Percentiles rank a stretch among this genome's conserved stretches.
Evolutionary conservation across 2,329 filamentous ascomycete genomes (phyloP).

Genomic region (Phaeoacremonium minimum): DNA sequence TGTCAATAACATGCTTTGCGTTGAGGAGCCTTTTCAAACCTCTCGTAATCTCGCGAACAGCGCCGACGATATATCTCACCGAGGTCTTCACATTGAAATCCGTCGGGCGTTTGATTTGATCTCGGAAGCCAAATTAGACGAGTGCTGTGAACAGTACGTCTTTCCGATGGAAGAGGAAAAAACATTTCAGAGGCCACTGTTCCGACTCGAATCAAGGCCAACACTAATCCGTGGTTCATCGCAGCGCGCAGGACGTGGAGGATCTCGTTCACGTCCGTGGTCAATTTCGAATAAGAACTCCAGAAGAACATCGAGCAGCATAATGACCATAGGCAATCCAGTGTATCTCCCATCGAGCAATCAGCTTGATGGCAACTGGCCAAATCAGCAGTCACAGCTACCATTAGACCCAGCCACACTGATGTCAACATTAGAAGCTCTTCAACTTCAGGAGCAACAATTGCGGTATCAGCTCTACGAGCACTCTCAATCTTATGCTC

Average conservation of each 20-base stretch:
- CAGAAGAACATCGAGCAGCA: slow-evolving; percentile 41
- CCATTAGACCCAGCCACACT: slow-evolving; percentile 47
- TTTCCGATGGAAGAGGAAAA: slow-evolving; percentile 77
- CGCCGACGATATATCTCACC: slow-evolving; percentile 90
- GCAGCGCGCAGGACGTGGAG: slow-evolving; percentile 44
- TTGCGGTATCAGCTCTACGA: slow-evolving; percentile 40
- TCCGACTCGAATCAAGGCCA: slow-evolving; percentile 53
- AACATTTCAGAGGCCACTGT: slow-evolving; percentile 37
- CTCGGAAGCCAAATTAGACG: slow-evolving; percentile 70
- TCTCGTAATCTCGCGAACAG: slow-evolving; percentile 91
- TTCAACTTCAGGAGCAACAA: slow-evolving; percentile 40
- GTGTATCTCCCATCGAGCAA: no score
- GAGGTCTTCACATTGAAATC: slow-evolving; percentile 84
- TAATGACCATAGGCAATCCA: no score
- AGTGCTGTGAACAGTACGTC: slow-evolving; percentile 83
- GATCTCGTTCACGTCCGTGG: slow-evolving; percentile 41
- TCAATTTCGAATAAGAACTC: slow-evolving; percentile 50
- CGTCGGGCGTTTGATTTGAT: slow-evolving; percentile 83
- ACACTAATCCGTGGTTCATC: slow-evolving; percentile 58
- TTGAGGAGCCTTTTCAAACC: slow-evolving; percentile 95
- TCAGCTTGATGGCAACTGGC: slow-evolving; percentile 31
- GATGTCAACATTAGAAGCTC: slow-evolving; percentile 26
- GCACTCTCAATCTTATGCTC: slow-evolving; percentile 37
- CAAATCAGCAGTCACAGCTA: slow-evolving; percentile 32
- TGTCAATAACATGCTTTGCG: slow-evolving; percentile 80